phyloP scores from a whole-genome alignment of 257 asterid species.

The Solanum dulcamara region DNA sequence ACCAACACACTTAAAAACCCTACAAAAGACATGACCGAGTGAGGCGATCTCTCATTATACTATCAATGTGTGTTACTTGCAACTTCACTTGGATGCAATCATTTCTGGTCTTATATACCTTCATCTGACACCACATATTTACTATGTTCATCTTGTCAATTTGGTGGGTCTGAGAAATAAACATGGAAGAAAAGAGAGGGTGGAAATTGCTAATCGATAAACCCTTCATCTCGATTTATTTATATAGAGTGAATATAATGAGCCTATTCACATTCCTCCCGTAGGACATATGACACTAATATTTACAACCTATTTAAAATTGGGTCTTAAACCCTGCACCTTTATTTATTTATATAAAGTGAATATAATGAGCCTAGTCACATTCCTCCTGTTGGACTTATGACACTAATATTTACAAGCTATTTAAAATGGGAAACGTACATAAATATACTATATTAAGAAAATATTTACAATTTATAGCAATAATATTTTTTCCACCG shows the following conservation, averaged over 20 bases:
- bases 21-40: not conserved
- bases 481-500: too few relatives aligned
- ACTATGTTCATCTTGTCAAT: not conserved
- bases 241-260: not conserved
- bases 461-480: too few relatives aligned
- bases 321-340: not conserved
- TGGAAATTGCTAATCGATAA: not conserved
- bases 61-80: not conserved
- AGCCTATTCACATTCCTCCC: not conserved
- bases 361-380: too few relatives aligned
- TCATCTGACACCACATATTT: not conserved
- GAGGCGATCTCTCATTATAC: not conserved
- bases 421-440: too few relatives aligned
- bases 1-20: not conserved
- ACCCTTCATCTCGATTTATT: not conserved
- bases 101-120: not conserved
- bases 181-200: not conserved
- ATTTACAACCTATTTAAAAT: not conserved
- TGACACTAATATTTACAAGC: too few relatives aligned
- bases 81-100: not conserved
- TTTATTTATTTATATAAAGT: too few relatives aligned
- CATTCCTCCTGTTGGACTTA: too few relatives aligned
- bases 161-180: not conserved
- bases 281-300: not conserved
- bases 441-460: too few relatives aligned